A percentile compares a stretch with the other conserved stretches of the same genome.
Conservation (phyloP, 108 stramenopile genomes). For the Schizochytrium sp. region DNA sequence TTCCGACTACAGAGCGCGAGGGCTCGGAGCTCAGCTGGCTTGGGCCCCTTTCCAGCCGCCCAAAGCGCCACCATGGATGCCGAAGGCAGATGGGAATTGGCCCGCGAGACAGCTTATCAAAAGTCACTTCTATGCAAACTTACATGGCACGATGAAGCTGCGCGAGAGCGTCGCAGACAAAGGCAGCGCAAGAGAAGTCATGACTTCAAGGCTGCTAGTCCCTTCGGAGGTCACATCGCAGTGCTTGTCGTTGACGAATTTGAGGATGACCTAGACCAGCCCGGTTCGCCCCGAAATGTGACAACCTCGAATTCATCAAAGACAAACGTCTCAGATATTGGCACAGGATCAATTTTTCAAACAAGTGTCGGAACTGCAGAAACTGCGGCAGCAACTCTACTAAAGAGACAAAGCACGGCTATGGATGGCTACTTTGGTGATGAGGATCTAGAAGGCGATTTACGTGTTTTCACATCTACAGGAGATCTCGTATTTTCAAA, state of each 20-base stretch:
- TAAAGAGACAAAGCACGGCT: no score
- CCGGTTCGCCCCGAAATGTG: not conserved
- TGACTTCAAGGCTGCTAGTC: conserved; percentile 25
- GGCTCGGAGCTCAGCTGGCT: no score
- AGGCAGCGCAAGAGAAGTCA: not conserved
- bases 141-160: not conserved
- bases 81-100: not conserved
- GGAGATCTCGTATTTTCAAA: not conserved
- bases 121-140: not conserved
- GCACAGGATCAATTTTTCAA: no score
- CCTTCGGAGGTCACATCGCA: not conserved
- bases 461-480: not conserved
- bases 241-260: conserved; percentile 8
- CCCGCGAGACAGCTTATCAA: not conserved
- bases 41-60: not conserved
- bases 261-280: not conserved
- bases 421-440: not conserved
- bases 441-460: not conserved
- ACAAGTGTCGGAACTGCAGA: no score
- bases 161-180: conserved; percentile 1
- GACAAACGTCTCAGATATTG: no score
- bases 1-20: no score
- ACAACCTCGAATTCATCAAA: no score
- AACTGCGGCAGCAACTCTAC: no score
- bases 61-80: not conserved